Evolutionary conservation across 768 basidiomycete species (phyloP).

Genomic region (Amanita thiersii): DNA sequence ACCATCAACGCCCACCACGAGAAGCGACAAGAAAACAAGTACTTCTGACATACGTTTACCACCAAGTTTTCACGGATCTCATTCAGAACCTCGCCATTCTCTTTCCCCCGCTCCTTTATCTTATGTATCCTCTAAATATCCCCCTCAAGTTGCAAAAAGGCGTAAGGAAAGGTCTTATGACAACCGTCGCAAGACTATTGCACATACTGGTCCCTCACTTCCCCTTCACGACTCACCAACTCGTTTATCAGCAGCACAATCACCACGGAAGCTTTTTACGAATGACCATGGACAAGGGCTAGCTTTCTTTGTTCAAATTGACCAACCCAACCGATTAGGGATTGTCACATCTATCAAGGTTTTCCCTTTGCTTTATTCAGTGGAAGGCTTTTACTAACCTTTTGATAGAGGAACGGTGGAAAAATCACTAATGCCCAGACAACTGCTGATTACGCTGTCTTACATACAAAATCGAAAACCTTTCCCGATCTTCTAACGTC

Average conservation of each 20-base stretch:
- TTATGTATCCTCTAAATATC: slow-evolving; percentile 9
- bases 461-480: slow-evolving; percentile 42
- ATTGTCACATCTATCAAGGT: slow-evolving; percentile 58
- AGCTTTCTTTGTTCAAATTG: slow-evolving; percentile 63
- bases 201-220: background rate
- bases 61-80: too few species aligned
- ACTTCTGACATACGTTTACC: too few species aligned
- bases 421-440: slow-evolving; percentile 43
- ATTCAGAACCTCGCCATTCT: slow-evolving; percentile 13
- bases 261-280: slow-evolving; percentile 32
- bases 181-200: slow-evolving; percentile 2
- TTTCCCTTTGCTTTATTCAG: background rate
- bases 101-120: slow-evolving; percentile 8
- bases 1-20: too few species aligned
- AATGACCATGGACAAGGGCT: slow-evolving; percentile 32
- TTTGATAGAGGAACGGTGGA: slow-evolving; percentile 56
- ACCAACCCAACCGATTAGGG: slow-evolving; percentile 42
- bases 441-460: slow-evolving; percentile 53
- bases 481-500: slow-evolving; percentile 37
- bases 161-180: slow-evolving; percentile 8
- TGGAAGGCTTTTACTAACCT: slow-evolving; percentile 1
- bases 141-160: slow-evolving; percentile 6
- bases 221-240: background rate
- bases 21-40: too few species aligned
- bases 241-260: background rate